Conservation (phyloP, 192 early-diverging fungal species). For the Phycomyces blakesleeanus region DNA sequence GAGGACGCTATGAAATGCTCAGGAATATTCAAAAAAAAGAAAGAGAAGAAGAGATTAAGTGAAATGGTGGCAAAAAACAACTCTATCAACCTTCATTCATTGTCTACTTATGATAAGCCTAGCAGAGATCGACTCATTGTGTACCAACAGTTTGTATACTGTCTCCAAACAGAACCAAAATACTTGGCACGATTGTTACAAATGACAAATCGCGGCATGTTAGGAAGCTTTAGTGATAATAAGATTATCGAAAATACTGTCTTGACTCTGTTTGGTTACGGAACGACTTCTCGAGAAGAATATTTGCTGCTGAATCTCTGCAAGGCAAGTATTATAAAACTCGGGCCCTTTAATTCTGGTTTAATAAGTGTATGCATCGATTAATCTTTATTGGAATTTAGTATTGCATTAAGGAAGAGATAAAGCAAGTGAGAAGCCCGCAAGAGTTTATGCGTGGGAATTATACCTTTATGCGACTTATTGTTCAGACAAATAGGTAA, state of each 20-base stretch:
- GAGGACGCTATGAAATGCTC: constrained; percentile 77
- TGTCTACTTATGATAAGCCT: constrained; percentile 82
- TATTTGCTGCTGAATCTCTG: constrained; percentile 93
- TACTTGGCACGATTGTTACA: constrained; percentile 94
- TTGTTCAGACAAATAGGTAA: constrained; percentile 89
- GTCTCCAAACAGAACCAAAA: constrained; percentile 93
- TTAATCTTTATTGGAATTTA: neutral
- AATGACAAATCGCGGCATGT: constrained; percentile 74
- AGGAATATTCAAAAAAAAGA: constrained; percentile 38
- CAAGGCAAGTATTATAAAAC: constrained; percentile 65
- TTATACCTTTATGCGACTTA: constrained; percentile 95
- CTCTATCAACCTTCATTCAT: constrained; percentile 49
- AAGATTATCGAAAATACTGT: constrained; percentile 89
- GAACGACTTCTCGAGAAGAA: constrained; percentile 95
- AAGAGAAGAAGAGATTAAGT: constrained; percentile 39
- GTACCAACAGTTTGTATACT: constrained; percentile 94
- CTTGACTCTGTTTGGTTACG: constrained; percentile 93
- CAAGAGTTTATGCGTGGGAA: constrained; percentile 97
- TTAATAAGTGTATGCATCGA: too few species aligned
- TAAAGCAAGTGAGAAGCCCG: constrained; percentile 79
- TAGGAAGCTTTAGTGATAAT: constrained; percentile 56
- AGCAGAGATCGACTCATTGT: constrained; percentile 66
- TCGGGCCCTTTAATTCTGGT: too few species aligned
- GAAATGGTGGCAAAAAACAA: constrained; percentile 29
- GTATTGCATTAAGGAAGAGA: constrained; percentile 83